Percentiles rank a stretch among this genome's conserved stretches.
Conservation (phyloP, 2,329 filamentous ascomycete species). For the Ceratocystis albifundus region DNA sequence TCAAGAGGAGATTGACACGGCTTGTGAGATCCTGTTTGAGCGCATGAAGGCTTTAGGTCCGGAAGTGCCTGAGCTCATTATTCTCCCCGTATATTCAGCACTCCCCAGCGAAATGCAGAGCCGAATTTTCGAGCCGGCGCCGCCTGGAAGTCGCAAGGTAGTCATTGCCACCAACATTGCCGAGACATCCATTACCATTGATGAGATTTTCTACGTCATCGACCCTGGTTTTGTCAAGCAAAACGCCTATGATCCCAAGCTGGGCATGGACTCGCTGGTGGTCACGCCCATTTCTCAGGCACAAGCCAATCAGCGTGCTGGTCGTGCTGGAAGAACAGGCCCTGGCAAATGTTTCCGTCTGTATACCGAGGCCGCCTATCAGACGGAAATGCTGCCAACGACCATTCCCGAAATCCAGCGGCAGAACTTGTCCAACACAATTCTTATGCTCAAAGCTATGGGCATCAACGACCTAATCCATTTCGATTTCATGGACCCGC, state of each 20-base stretch:
- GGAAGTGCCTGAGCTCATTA: conserved; percentile 79
- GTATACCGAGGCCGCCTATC: conserved; percentile 90
- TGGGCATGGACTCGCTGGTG: conserved; percentile 93
- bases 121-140: conserved; percentile 86
- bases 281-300: conserved; percentile 95
- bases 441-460: conserved; percentile 98
- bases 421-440: conserved; percentile 83
- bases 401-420: conserved; percentile 94
- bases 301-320: conserved; percentile 87
- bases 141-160: conserved; percentile 75
- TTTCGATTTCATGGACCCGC: conserved; percentile 98
- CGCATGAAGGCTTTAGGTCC: conserved; percentile 92
- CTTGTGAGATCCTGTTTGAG: conserved; percentile 83
- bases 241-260: conserved; percentile 89
- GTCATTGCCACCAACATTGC: conserved; percentile 98
- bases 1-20: conserved; percentile 94
- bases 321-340: conserved; percentile 84
- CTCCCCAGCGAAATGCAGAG: conserved; percentile 90
- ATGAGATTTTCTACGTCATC: conserved; percentile 93
- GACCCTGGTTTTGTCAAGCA: conserved; percentile 98
- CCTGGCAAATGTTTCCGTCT: conserved; percentile 92
- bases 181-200: conserved; percentile 94
- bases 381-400: conserved; percentile 93
- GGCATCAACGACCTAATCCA: conserved; percentile 95
- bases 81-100: conserved; percentile 91